A percentile compares a stretch with the other conserved stretches of the same genome.
phyloP scores from a whole-genome alignment of 2,329 filamentous ascomycete species.

The Torrubiellomyces zombiae region DNA sequence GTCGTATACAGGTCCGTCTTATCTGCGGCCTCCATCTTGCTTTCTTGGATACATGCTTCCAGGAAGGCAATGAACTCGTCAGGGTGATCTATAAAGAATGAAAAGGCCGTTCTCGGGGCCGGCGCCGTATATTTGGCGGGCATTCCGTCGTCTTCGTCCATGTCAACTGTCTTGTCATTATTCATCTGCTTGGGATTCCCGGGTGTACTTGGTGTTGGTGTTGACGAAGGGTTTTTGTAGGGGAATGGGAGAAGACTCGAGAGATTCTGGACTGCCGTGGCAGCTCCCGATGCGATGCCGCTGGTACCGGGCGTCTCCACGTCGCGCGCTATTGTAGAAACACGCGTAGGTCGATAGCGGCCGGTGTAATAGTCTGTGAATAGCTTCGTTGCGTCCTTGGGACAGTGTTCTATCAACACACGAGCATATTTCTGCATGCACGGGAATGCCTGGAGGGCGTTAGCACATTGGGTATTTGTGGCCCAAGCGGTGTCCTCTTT shows the following conservation, averaged over 20 bases:
- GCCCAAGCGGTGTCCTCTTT: no score
- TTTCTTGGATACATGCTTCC: slow-evolving; percentile 66
- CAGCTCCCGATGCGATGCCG: slow-evolving; percentile 40
- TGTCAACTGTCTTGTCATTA: slow-evolving; percentile 33
- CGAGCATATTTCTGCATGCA: slow-evolving; percentile 93
- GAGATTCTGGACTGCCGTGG: slow-evolving; percentile 70
- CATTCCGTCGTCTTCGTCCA: slow-evolving; percentile 29
- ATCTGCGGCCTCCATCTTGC: slow-evolving; percentile 54
- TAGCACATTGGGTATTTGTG: slow-evolving; percentile 13
- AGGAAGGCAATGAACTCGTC: slow-evolving; percentile 85
- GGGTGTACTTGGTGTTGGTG: slow-evolving; percentile 34
- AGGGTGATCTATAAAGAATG: slow-evolving; percentile 87
- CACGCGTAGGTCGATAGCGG: slow-evolving; percentile 57
- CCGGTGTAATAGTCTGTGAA: slow-evolving; percentile 95
- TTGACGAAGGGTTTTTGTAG: slow-evolving; percentile 55
- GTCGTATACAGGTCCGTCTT: slow-evolving; percentile 84
- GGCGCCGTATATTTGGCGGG: slow-evolving; percentile 56
- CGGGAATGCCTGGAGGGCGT: slow-evolving; percentile 49
- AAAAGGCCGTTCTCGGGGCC: slow-evolving; percentile 78
- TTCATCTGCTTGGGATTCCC: slow-evolving; percentile 31
- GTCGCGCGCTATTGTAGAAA: slow-evolving; percentile 23
- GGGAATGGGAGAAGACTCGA: slow-evolving; percentile 70
- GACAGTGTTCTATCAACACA: slow-evolving; percentile 75
- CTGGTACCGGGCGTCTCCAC: slow-evolving; percentile 20
- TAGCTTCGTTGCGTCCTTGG: slow-evolving; percentile 63